A percentile compares a stretch with the other conserved stretches of the same genome.
Conservation (phyloP, 257 asterid genomes). For the Plantago major region DNA sequence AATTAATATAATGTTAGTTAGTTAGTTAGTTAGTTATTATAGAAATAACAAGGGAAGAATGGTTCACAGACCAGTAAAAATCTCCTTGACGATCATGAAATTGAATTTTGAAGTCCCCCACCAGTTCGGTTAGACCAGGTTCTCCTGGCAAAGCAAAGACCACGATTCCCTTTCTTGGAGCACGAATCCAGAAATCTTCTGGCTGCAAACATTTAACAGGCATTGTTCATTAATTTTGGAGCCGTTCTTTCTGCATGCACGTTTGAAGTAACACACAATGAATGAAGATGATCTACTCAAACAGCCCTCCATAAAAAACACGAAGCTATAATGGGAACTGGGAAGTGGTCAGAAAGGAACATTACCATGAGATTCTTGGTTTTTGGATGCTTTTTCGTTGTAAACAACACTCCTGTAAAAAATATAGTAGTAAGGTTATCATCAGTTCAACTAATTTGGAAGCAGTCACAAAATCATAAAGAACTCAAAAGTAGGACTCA, state of each 20-base stretch:
- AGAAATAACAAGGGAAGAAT: conserved; percentile 16
- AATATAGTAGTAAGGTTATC: conserved; percentile 16
- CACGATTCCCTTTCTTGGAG: conserved; percentile 76
- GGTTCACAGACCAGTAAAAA: conserved; percentile 72
- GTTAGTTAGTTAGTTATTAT: conserved; percentile 9
- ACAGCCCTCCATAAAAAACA: conserved; percentile 5
- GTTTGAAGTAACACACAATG: not conserved
- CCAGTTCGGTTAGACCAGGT: conserved; percentile 87
- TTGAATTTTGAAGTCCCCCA: conserved; percentile 87
- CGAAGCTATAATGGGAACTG: not conserved
- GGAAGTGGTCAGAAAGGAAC: conserved; percentile 15
- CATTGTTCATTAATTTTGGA: not conserved
- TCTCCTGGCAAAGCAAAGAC: conserved; percentile 96
- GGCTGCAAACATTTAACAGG: conserved; percentile 51
- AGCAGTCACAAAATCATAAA: conserved; percentile 8
- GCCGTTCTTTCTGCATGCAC: not conserved
- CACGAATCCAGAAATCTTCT: conserved; percentile 91
- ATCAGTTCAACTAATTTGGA: conserved; percentile 21
- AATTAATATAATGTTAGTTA: conserved; percentile 14
- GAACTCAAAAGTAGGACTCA: not conserved
- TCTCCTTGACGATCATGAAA: conserved; percentile 98
- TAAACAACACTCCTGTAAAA: conserved; percentile 69
- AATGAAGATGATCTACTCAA: conserved; percentile 1
- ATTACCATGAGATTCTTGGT: conserved; percentile 94
- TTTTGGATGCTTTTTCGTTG: conserved; percentile 83